Base-by-base conservation (phyloP, 176 grass and related monocot genomes). In the Carex pumila region DNA sequence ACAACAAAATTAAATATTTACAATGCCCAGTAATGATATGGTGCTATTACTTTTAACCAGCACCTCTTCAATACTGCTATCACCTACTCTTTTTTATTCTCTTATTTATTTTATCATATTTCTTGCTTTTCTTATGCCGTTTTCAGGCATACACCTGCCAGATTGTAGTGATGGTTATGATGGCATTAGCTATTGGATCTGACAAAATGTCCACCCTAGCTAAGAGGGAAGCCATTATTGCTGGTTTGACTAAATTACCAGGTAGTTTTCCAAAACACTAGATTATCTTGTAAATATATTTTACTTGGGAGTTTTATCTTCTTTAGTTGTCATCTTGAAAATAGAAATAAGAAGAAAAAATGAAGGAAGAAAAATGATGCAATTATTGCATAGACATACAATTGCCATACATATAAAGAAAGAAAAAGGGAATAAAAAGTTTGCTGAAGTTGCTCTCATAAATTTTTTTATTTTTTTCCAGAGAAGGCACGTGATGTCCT, bases 121-220 rank as follows among this genome's bases (percentile, higher is more conserved):
- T 65, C 67, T 2, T 50, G 1, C 47, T 88, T 68, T 71, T 72
- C 0, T n/a, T 83, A 13, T 21, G 52, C 34, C 57, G 85, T 75
- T 79, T 79, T 83, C 39, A 95, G 92, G 95, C 95, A 65, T 98
- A 98, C 65, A 98, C 95, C 61, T 90, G 96, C 77, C 96, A 98
- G 79, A 98, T 98, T 86, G 93, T 95, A 85, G 96, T 86, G 77
- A 98, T 98, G 96, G 77, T 84, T 18, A 98, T 98, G 96, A 88
- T 98, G 91, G 92, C 96, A 66, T 86, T 98, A 83, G 93, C 96
- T 88, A 89, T 95, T 89, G 96, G 96, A 74, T 90, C 91, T 73
- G 93, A 98, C 73, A 94, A 85, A 90, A 98, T 95, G 87, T 98
- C 96, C 65, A 95, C 89, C 65, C 84, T 90, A 85, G 69, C 85